Evolutionary conservation across 2,329 filamentous ascomycete genomes (phyloP).

Genomic region (Botrytis paeoniae): DNA sequence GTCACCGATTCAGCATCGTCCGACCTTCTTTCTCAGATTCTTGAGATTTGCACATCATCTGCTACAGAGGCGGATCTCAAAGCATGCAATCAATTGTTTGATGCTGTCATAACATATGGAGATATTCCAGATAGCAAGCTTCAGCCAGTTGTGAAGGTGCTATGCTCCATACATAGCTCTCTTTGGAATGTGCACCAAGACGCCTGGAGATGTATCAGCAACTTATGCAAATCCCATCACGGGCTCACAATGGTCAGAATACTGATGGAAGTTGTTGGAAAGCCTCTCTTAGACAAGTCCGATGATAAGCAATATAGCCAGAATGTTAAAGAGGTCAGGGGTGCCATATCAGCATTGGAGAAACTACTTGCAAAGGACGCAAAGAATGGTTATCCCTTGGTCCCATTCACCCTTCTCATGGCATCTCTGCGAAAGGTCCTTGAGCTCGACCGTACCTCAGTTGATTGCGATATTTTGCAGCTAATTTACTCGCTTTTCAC

Average conservation of each 20-base stretch:
- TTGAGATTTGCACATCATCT: slow-evolving; percentile 67
- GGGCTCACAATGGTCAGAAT: slow-evolving; percentile 66
- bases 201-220: slow-evolving; percentile 67
- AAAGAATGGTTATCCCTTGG: slow-evolving; percentile 57
- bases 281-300: slow-evolving; percentile 45
- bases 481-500: slow-evolving; percentile 54
- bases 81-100: slow-evolving; percentile 65
- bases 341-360: slow-evolving; percentile 60
- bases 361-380: slow-evolving; percentile 59
- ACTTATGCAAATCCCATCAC: slow-evolving; percentile 71
- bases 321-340: slow-evolving; percentile 55
- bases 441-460: slow-evolving; percentile 33
- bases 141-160: slow-evolving; percentile 63
- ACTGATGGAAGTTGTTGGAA: slow-evolving; percentile 59
- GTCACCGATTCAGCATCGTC: slow-evolving; percentile 61
- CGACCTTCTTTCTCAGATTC: slow-evolving; percentile 58
- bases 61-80: slow-evolving; percentile 62
- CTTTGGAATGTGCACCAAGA: slow-evolving; percentile 58
- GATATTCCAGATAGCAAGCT: slow-evolving; percentile 63
- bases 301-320: slow-evolving; percentile 45
- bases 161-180: slow-evolving; percentile 69
- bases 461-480: slow-evolving; percentile 37
- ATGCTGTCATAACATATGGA: slow-evolving; percentile 69
- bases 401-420: slow-evolving; percentile 58
- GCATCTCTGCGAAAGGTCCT: slow-evolving; percentile 55